These are phyloP conservation scores for Isabelozyma rhagii DNA, from an alignment of 805 yeast species.

Conservation along the genomic window DNA sequence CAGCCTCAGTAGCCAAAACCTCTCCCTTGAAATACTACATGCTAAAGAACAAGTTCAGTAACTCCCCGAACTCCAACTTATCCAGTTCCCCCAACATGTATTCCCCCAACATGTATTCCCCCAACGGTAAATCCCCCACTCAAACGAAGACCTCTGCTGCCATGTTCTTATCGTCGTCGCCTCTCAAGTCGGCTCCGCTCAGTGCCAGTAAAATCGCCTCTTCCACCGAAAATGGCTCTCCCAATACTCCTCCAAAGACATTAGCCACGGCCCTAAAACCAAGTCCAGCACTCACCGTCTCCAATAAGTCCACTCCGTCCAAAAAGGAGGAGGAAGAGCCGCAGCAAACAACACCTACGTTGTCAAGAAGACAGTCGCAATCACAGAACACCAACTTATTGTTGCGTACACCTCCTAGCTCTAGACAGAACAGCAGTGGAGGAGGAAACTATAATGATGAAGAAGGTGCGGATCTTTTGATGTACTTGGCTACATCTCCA, in stretches of 20 bases:
- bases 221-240: conserved; percentile 26
- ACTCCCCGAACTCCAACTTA: conserved; percentile 11
- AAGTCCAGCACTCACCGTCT: conserved; percentile 22
- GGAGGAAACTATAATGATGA: conserved; percentile 30
- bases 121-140: conserved; percentile 38
- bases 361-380: conserved; percentile 19
- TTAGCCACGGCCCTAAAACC: conserved; percentile 19
- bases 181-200: conserved; percentile 21
- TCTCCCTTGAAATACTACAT: conserved; percentile 32
- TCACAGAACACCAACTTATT: conserved; percentile 6
- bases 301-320: background rate
- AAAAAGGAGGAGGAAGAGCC: background rate
- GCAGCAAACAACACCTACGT: conserved; percentile 29
- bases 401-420: conserved; percentile 38
- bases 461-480: conserved; percentile 79
- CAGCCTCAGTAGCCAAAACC: conserved; percentile 12
- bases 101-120: conserved; percentile 39
- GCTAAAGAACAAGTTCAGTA: conserved; percentile 13
- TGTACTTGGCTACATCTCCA: conserved; percentile 84
- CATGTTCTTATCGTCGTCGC: conserved; percentile 33
- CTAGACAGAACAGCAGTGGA: conserved; percentile 8
- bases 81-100: conserved; percentile 28
- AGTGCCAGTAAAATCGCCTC: conserved; percentile 19
- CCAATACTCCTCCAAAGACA: conserved; percentile 20
- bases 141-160: conserved; percentile 32